Percentiles rank a stretch among this genome's conserved stretches.
Evolutionary conservation across 139 green algal genomes (phyloP).

Genomic region (Chlamydomonas asymmetrica): DNA sequence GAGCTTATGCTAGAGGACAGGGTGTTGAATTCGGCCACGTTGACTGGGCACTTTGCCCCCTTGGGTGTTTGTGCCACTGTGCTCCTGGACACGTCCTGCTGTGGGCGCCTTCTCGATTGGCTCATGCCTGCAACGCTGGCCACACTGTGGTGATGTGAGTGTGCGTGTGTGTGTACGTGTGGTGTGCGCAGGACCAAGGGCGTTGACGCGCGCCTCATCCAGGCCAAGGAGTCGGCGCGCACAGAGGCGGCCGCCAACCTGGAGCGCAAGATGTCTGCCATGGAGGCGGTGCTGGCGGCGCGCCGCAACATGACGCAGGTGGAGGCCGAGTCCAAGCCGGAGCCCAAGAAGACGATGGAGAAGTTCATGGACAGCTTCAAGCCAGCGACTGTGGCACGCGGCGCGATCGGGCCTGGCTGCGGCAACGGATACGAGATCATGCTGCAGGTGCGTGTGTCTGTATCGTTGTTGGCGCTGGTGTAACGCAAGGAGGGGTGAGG

Average conservation of each 20-base stretch:
- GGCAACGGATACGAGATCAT: slow-evolving; percentile 93
- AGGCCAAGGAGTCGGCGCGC: slow-evolving; percentile 48
- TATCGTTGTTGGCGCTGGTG: too few species aligned
- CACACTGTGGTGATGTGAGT: too few species aligned
- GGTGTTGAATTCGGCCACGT: too few species aligned
- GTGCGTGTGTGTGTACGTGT: slow-evolving; percentile 14
- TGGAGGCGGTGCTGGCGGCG: slow-evolving; percentile 76
- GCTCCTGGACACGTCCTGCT: too few species aligned
- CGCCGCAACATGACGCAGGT: slow-evolving; percentile 52
- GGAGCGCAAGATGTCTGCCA: slow-evolving; percentile 88
- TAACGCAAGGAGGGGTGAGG: too few species aligned
- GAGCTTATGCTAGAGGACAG: too few species aligned
- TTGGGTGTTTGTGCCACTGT: too few species aligned
- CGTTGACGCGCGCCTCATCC: slow-evolving; percentile 16
- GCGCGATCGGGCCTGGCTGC: slow-evolving; percentile 61
- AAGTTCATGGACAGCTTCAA: slow-evolving; percentile 55
- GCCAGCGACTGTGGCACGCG: slow-evolving; percentile 23
- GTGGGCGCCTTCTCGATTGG: too few species aligned
- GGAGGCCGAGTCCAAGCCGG: slow-evolving; percentile 46
- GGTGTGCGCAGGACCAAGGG: not conserved
- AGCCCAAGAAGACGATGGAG: slow-evolving; percentile 45
- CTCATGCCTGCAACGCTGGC: too few species aligned
- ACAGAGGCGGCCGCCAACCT: slow-evolving; percentile 79
- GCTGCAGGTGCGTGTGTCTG: slow-evolving; percentile 70
- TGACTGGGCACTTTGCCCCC: too few species aligned